Evolutionary conservation across 73 alveolate species (phyloP).

Genomic region (Breviolum minutum): DNA sequence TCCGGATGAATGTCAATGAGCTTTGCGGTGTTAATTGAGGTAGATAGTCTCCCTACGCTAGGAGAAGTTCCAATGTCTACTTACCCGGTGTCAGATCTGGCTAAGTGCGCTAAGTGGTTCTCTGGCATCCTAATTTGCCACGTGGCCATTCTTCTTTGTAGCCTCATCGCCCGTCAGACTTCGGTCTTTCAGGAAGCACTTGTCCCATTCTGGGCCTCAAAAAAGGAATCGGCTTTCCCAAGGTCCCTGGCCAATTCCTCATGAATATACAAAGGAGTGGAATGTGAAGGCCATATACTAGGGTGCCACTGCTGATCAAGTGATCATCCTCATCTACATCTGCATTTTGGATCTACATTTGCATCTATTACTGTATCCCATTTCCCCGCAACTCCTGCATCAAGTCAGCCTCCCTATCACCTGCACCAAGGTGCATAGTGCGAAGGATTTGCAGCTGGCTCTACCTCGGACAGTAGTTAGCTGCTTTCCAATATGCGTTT

Average conservation of each 20-base stretch:
- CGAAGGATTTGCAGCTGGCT: constrained; percentile 44
- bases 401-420: too few species aligned
- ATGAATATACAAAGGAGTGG: background rate
- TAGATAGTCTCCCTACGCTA: background rate
- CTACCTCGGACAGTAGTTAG: background rate
- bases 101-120: too few species aligned
- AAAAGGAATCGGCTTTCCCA: background rate
- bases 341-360: too few species aligned
- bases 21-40: too few species aligned
- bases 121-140: background rate
- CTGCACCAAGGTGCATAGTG: background rate
- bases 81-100: too few species aligned
- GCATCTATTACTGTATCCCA: too few species aligned
- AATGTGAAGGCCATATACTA: too few species aligned
- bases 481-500: background rate
- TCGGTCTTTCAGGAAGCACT: constrained; percentile 54
- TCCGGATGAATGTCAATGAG: too few species aligned
- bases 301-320: too few species aligned
- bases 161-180: constrained; percentile 24
- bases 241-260: background rate
- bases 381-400: too few species aligned
- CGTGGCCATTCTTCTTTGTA: background rate
- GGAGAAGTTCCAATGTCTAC: background rate
- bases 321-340: too few species aligned
- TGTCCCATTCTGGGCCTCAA: constrained; percentile 37